Percentiles rank a stretch among this genome's conserved stretches.
phyloP scores from a whole-genome alignment of 2,329 filamentous ascomycete genomes.

The Cryphonectria parasitica region DNA sequence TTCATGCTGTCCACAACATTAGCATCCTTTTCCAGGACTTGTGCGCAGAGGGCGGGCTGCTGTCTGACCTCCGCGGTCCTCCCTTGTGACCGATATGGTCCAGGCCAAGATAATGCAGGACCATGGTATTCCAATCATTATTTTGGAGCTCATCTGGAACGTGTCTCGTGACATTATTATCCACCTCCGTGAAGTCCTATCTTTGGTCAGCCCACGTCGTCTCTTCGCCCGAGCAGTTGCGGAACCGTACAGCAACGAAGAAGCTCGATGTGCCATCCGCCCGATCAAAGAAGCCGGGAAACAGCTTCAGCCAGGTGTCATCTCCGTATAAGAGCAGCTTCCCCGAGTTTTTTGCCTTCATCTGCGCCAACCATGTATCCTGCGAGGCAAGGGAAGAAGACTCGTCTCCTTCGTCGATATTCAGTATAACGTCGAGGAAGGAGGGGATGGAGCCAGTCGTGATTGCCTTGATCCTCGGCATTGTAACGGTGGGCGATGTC shows the following conservation, averaged over 20 bases:
- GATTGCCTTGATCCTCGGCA: conserved; percentile 96
- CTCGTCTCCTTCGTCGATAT: conserved; percentile 92
- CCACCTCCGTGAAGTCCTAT: conserved; percentile 96
- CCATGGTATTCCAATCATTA: conserved; percentile 88
- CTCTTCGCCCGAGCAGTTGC: conserved; percentile 24
- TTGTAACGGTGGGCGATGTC: conserved; percentile 95
- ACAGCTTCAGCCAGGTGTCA: conserved; percentile 97
- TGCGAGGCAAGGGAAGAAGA: conserved; percentile 84
- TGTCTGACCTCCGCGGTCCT: conserved; percentile 73
- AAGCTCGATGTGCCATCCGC: conserved; percentile 95
- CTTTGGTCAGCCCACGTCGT: not conserved
- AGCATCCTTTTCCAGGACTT: not conserved
- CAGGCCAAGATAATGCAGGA: conserved; percentile 92
- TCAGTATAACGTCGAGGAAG: conserved; percentile 94
- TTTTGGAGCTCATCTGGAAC: conserved; percentile 74
- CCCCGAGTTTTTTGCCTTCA: conserved; percentile 72
- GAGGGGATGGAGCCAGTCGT: conserved; percentile 98
- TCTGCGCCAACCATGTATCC: conserved; percentile 95
- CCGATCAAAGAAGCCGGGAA: conserved; percentile 84
- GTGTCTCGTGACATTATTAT: conserved; percentile 95
- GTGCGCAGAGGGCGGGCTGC: not conserved
- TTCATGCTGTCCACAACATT: conserved; percentile 62
- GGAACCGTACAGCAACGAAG: conserved; percentile 82
- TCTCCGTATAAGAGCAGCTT: conserved; percentile 95
- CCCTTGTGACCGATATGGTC: conserved; percentile 98